phyloP scores from a whole-genome alignment of 2,329 filamentous ascomycete genomes.

The Cladosporium velox region DNA sequence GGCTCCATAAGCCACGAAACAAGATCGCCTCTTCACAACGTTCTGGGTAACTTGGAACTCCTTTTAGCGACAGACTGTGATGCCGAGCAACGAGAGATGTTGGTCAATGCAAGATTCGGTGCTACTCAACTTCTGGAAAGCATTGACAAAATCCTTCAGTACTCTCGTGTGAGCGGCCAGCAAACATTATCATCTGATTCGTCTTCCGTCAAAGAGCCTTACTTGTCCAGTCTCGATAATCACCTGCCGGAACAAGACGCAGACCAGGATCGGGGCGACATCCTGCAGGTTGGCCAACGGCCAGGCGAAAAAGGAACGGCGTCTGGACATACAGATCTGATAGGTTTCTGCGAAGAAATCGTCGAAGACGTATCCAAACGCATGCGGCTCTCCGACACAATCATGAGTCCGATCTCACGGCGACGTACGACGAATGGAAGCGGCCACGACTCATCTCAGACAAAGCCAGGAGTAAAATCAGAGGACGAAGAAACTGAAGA shows the following conservation, averaged over 20 bases:
- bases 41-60: slow-evolving; percentile 42
- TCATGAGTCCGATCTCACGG: not conserved
- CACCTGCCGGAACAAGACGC: not conserved
- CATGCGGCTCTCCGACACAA: slow-evolving; percentile 13
- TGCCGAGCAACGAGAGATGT: slow-evolving; percentile 30
- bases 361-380: slow-evolving; percentile 11
- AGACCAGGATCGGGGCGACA: not conserved
- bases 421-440: not conserved
- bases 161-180: not conserved
- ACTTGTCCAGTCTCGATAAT: not conserved
- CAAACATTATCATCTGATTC: not conserved
- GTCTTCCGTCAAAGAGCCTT: not conserved
- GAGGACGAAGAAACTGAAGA: not conserved
- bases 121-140: slow-evolving; percentile 44
- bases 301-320: not conserved
- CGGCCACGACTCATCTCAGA: not conserved
- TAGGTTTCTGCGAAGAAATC: slow-evolving; percentile 10
- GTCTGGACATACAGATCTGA: not conserved
- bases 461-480: not conserved
- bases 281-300: not conserved
- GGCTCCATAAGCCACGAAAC: slow-evolving; percentile 45
- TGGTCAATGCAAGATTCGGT: slow-evolving; percentile 34
- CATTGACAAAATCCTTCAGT: slow-evolving; percentile 43
- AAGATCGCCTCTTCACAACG: slow-evolving; percentile 32
- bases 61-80: slow-evolving; percentile 45